A percentile compares a stretch with the other conserved stretches of the same genome.
phyloP scores from a whole-genome alignment of 2,329 filamentous ascomycete genomes.

The Rhynchosporium secalis region DNA sequence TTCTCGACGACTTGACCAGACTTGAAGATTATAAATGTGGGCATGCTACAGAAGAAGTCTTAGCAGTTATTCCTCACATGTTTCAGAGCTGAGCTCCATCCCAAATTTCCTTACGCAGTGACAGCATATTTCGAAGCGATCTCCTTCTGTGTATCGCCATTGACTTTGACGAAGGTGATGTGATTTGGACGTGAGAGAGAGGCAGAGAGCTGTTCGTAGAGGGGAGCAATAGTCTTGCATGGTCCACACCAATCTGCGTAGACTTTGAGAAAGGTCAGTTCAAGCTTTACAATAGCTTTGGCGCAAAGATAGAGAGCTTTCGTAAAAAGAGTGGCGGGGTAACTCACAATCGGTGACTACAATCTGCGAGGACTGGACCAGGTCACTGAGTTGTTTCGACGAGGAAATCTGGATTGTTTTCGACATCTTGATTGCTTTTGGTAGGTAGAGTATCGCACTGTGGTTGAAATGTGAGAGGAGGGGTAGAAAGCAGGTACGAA shows the following conservation, averaged over 20 bases:
- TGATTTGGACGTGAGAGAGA: slow-evolving; percentile 69
- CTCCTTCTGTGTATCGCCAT: slow-evolving; percentile 75
- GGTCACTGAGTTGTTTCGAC: slow-evolving; percentile 61
- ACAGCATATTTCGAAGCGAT: slow-evolving; percentile 74
- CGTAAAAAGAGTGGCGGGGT: slow-evolving; percentile 37
- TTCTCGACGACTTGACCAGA: slow-evolving; percentile 66
- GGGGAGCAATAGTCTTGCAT: slow-evolving; percentile 79
- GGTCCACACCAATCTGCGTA: slow-evolving; percentile 85
- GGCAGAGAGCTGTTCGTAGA: slow-evolving; percentile 75
- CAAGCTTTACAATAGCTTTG: slow-evolving; percentile 10
- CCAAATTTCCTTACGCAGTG: slow-evolving; percentile 52
- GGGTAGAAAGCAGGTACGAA: slow-evolving; percentile 4
- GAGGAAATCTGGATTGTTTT: slow-evolving; percentile 51
- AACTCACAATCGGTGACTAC: slow-evolving; percentile 86
- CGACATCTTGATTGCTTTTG: slow-evolving; percentile 35
- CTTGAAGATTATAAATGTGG: slow-evolving; percentile 90
- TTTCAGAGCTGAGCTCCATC: neutral
- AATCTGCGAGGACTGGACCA: slow-evolving; percentile 72
- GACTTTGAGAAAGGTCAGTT: slow-evolving; percentile 53
- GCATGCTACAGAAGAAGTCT: slow-evolving; percentile 51
- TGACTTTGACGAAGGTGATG: slow-evolving; percentile 84
- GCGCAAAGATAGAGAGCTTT: slow-evolving; percentile 5
- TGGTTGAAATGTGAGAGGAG: neutral
- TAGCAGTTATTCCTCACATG: neutral
- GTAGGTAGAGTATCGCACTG: neutral